phyloP scores from a whole-genome alignment of 176 grass and related monocot species.

The Avena sativa region DNA sequence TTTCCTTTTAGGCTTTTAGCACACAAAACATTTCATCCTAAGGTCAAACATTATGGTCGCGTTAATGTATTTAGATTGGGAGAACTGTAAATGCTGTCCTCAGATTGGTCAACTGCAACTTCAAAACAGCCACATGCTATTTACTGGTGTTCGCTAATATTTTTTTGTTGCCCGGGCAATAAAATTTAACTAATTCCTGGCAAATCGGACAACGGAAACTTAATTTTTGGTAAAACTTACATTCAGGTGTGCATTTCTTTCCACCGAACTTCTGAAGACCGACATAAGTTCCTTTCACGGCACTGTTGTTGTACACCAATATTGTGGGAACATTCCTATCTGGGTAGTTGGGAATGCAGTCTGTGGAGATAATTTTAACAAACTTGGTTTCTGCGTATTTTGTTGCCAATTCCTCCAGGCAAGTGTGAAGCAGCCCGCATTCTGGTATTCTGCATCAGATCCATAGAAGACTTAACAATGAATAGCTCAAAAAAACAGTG shows the following conservation, averaged over 20 bases:
- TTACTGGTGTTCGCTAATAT: background rate
- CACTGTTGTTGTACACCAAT: slow-evolving; percentile 95
- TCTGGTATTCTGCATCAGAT: slow-evolving; percentile 78
- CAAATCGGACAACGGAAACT: background rate
- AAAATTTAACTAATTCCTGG: background rate
- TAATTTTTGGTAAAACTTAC: slow-evolving; percentile 54
- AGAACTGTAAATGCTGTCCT: background rate
- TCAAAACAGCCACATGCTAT: background rate
- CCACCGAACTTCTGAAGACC: slow-evolving; percentile 83
- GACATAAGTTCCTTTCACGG: slow-evolving; percentile 89
- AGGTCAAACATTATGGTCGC: slow-evolving; percentile 5
- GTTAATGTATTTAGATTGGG: background rate
- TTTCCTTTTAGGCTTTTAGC: background rate
- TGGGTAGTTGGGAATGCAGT: slow-evolving; percentile 94
- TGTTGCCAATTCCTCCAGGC: slow-evolving; percentile 81
- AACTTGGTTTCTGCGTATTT: slow-evolving; percentile 91
- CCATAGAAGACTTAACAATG: slow-evolving; percentile 7
- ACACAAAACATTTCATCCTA: background rate
- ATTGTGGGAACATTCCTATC: slow-evolving; percentile 94
- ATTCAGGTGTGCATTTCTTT: slow-evolving; percentile 92
- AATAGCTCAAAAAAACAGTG: background rate
- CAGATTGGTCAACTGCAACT: background rate
- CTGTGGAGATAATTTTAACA: slow-evolving; percentile 96
- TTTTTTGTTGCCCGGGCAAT: background rate
- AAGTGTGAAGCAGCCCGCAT: slow-evolving; percentile 81